Evolutionary conservation across 305 asterid genomes (phyloP).

Genomic region (Rubia occidens): DNA sequence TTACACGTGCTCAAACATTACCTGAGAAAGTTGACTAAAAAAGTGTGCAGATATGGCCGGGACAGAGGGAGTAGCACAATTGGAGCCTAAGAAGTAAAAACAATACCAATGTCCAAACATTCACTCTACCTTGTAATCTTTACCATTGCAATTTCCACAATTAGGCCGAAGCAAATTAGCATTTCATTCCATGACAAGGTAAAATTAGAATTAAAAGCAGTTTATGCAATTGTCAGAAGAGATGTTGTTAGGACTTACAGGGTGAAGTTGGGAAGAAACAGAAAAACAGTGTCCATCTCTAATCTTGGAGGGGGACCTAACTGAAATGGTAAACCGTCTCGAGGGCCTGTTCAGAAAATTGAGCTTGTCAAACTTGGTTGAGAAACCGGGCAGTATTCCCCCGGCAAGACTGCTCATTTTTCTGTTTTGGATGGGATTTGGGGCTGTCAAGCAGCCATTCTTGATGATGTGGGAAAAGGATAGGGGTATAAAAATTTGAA

Average conservation of each 20-base stretch:
- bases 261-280: constrained; percentile 14
- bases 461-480: constrained; percentile 12
- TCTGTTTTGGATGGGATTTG: constrained; percentile 5
- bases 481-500: constrained; percentile 8
- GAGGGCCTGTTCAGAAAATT: constrained; percentile 8
- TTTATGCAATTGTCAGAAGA: background rate
- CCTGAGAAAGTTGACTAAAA: too few species aligned
- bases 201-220: background rate
- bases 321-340: background rate
- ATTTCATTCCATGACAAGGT: background rate
- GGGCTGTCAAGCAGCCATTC: constrained; percentile 9
- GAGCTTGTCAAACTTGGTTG: constrained; percentile 1
- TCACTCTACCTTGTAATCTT: too few species aligned
- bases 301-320: constrained; percentile 3
- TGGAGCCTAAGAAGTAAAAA: background rate
- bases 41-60: too few species aligned
- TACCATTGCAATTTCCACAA: background rate
- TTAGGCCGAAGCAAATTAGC: background rate
- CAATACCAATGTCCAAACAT: background rate
- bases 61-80: too few species aligned
- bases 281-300: background rate
- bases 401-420: constrained; percentile 18
- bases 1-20: too few species aligned
- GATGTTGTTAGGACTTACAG: constrained; percentile 15
- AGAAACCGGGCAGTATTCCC: constrained; percentile 11